Evolutionary conservation across 768 basidiomycete genomes (phyloP).

Genomic region (Tubosaeta sp.): DNA sequence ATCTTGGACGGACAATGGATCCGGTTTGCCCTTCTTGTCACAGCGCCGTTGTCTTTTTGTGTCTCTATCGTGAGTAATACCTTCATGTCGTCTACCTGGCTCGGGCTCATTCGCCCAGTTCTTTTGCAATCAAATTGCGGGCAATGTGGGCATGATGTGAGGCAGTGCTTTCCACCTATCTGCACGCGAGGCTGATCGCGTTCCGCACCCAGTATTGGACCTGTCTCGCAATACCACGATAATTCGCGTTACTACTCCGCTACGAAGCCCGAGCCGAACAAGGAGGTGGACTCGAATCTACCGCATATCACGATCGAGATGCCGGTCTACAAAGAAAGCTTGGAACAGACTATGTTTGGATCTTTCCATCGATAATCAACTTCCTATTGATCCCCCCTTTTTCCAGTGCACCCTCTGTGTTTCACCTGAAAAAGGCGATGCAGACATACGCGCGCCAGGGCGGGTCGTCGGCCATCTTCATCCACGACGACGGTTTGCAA

Average conservation of each 20-base stretch:
- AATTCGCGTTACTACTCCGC: slow-evolving; percentile 85
- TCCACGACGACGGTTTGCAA: slow-evolving; percentile 63
- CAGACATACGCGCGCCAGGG: slow-evolving; percentile 64
- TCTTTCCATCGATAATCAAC: background rate
- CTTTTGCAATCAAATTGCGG: slow-evolving; percentile 65
- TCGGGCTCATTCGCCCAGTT: slow-evolving; percentile 42
- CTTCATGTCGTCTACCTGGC: background rate
- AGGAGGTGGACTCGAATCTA: slow-evolving; percentile 56
- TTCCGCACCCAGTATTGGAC: slow-evolving; percentile 54
- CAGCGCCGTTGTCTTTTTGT: slow-evolving; percentile 70
- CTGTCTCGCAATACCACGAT: slow-evolving; percentile 80
- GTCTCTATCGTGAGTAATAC: slow-evolving; percentile 58
- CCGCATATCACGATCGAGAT: slow-evolving; percentile 79
- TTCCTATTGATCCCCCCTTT: background rate
- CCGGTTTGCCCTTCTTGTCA: slow-evolving; percentile 63
- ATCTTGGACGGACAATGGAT: slow-evolving; percentile 57
- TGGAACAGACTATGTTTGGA: slow-evolving; percentile 77
- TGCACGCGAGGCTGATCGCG: background rate
- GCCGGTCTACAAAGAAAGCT: slow-evolving; percentile 85
- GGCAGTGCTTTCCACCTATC: slow-evolving; percentile 17
- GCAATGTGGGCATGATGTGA: slow-evolving; percentile 63
- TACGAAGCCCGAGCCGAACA: slow-evolving; percentile 53
- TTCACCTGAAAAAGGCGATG: slow-evolving; percentile 59
- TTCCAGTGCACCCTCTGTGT: slow-evolving; percentile 60
- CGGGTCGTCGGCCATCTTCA: slow-evolving; percentile 51